These are phyloP conservation scores for Ganoderma lingzhi DNA, from an alignment of 1,284 basidiomycete species.

Conservation along the genomic window DNA sequence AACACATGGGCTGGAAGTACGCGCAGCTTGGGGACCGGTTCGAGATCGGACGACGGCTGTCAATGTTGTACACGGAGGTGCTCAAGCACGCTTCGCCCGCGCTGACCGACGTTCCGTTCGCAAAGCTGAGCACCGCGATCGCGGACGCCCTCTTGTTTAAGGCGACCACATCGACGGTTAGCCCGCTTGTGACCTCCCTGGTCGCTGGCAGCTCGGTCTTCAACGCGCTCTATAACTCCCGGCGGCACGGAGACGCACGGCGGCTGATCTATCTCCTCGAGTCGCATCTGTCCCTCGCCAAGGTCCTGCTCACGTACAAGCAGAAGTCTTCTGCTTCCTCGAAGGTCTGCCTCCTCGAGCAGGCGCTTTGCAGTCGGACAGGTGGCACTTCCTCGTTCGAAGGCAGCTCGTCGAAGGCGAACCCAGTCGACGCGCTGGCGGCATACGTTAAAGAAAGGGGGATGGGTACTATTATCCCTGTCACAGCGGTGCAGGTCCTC, in stretches of 20 bases:
- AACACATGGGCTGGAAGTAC: constrained; percentile 86
- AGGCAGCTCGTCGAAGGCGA: constrained; percentile 54
- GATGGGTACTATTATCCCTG: constrained; percentile 62
- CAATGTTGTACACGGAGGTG: constrained; percentile 71
- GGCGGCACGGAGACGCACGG: constrained; percentile 74
- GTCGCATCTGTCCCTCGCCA: constrained; percentile 68
- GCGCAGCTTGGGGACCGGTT: constrained; percentile 79
- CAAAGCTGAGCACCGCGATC: constrained; percentile 65
- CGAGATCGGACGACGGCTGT: constrained; percentile 77
- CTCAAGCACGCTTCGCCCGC: constrained; percentile 68
- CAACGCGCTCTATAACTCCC: constrained; percentile 63
- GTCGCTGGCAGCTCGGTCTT: constrained; percentile 68
- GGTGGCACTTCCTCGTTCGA: constrained; percentile 60
- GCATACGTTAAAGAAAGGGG: constrained; percentile 69
- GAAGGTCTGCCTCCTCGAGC: constrained; percentile 75
- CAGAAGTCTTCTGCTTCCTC: constrained; percentile 49
- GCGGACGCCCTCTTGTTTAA: constrained; percentile 73
- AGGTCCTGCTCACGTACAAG: constrained; percentile 70
- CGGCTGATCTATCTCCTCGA: constrained; percentile 75
- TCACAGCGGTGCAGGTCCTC: constrained; percentile 72
- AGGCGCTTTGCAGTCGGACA: constrained; percentile 70
- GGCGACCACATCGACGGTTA: constrained; percentile 78
- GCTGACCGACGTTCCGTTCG: constrained; percentile 61
- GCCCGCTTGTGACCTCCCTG: constrained; percentile 76
- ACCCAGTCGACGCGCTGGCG: constrained; percentile 78